Conservation (phyloP, 108 stramenopile species). For the Cylindrotheca closterium region DNA sequence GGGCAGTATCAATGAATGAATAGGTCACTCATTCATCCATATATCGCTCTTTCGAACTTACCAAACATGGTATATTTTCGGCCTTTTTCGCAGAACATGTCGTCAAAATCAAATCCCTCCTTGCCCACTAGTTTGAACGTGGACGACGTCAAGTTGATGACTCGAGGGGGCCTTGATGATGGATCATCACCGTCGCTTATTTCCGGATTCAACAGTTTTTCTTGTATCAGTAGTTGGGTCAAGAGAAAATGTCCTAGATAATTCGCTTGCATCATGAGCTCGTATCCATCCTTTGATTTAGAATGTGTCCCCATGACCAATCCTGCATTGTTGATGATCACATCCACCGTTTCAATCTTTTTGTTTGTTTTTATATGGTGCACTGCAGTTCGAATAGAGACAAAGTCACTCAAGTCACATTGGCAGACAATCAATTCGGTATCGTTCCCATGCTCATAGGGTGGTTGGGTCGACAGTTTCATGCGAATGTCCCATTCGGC, state of each 20-base stretch:
- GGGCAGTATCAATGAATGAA: too few species aligned
- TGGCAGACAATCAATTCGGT: slow-evolving; percentile 41
- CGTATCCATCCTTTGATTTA: slow-evolving; percentile 57
- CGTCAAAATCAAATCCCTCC: slow-evolving; percentile 65
- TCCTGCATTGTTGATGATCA: slow-evolving; percentile 87
- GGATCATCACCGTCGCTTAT: not conserved
- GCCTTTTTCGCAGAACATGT: slow-evolving; percentile 57
- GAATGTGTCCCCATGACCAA: slow-evolving; percentile 70
- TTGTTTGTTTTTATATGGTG: not conserved
- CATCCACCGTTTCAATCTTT: slow-evolving; percentile 41
- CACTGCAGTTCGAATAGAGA: slow-evolving; percentile 52
- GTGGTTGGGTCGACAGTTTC: slow-evolving; percentile 5
- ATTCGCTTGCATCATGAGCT: slow-evolving; percentile 86
- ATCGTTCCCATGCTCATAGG: not conserved
- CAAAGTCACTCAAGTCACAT: slow-evolving; percentile 56
- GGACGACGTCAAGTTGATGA: slow-evolving; percentile 40
- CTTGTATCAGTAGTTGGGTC: slow-evolving; percentile 58
- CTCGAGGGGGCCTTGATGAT: slow-evolving; percentile 9
- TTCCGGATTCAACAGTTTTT: slow-evolving; percentile 17
- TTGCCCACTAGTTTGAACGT: slow-evolving; percentile 35
- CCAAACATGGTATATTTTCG: slow-evolving; percentile 76
- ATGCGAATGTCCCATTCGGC: slow-evolving; percentile 50
- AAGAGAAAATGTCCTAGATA: slow-evolving; percentile 86
- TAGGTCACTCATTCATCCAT: too few species aligned
- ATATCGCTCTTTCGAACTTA: too few species aligned